Evolutionary conservation across 306 rosid species (phyloP).

Genomic region (Quercus rubra): DNA sequence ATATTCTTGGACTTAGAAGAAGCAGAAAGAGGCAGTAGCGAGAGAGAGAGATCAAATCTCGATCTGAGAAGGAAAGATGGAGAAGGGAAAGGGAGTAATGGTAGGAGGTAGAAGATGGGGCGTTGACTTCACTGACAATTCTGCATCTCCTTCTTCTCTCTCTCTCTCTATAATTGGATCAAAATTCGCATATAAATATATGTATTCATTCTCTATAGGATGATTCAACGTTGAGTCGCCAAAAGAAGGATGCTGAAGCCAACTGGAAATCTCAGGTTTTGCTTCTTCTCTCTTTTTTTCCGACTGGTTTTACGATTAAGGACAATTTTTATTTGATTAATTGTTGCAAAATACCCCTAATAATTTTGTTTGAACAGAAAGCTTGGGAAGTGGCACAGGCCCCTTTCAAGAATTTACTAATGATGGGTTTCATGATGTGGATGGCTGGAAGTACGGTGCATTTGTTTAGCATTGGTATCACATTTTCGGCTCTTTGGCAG

Average conservation of each 20-base stretch:
- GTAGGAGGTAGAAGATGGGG: constrained; percentile 87
- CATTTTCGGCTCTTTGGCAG: constrained; percentile 99
- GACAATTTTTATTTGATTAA: background rate
- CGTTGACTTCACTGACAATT: constrained; percentile 75
- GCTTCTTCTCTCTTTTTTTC: background rate
- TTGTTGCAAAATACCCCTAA: background rate
- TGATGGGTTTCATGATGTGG: constrained; percentile 99
- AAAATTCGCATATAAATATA: too few species aligned
- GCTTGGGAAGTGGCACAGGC: constrained; percentile 99
- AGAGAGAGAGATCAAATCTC: background rate
- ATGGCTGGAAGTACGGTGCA: constrained; percentile 98
- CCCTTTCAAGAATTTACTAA: constrained; percentile 88
- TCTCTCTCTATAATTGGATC: background rate
- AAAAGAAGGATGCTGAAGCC: constrained; percentile 95
- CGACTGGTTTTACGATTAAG: background rate
- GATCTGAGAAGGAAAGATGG: constrained; percentile 34
- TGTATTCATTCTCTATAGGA: constrained; percentile 33
- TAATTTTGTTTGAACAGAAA: constrained; percentile 52
- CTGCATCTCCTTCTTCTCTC: constrained; percentile 49
- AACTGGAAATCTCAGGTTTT: constrained; percentile 87
- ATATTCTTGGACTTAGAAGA: background rate
- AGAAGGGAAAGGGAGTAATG: constrained; percentile 81
- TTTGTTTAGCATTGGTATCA: constrained; percentile 94
- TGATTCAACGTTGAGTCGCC: constrained; percentile 88
- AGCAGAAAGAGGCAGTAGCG: background rate